Conservation (phyloP, 2,329 filamentous ascomycete species). For the Paracamarosporium sp. region DNA sequence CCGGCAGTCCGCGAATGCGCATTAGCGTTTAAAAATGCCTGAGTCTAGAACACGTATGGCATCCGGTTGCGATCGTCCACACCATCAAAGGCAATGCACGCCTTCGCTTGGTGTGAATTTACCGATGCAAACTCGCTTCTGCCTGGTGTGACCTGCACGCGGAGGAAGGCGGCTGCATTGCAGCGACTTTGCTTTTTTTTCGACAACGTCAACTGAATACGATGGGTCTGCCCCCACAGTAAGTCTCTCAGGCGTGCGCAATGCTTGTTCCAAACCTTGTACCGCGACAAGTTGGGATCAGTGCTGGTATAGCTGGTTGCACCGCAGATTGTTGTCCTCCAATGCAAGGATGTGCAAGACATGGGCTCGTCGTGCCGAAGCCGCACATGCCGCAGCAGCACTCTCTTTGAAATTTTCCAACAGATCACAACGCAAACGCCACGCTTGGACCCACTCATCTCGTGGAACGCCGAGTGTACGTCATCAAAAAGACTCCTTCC, state of each 20-base stretch:
- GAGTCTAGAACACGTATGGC: constrained; percentile 43
- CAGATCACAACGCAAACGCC: constrained; percentile 38
- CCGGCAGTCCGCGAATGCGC: constrained; percentile 34
- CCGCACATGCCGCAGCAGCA: constrained; percentile 33
- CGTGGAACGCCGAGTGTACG: constrained; percentile 42
- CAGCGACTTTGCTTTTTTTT: constrained; percentile 3
- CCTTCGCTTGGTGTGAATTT: constrained; percentile 16
- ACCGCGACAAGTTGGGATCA: not conserved
- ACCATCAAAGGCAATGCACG: constrained; percentile 23
- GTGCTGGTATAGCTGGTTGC: not conserved
- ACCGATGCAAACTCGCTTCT: constrained; percentile 26
- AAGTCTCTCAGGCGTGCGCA: not conserved
- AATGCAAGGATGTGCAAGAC: constrained; percentile 26
- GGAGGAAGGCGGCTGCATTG: constrained; percentile 17
- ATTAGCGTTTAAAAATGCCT: constrained; percentile 30
- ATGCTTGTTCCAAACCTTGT: not conserved
- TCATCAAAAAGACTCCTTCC: constrained; percentile 41
- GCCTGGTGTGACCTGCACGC: constrained; percentile 17
- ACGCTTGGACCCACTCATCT: constrained; percentile 46
- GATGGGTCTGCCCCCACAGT: constrained; percentile 1
- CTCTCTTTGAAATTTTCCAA: constrained; percentile 22
- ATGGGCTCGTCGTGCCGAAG: constrained; percentile 7
- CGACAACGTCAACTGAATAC: constrained; percentile 1
- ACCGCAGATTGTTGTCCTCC: not conserved
- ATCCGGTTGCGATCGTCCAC: constrained; percentile 29